Conservation (phyloP, 768 basidiomycete species). For the Lactarius tabidus region DNA sequence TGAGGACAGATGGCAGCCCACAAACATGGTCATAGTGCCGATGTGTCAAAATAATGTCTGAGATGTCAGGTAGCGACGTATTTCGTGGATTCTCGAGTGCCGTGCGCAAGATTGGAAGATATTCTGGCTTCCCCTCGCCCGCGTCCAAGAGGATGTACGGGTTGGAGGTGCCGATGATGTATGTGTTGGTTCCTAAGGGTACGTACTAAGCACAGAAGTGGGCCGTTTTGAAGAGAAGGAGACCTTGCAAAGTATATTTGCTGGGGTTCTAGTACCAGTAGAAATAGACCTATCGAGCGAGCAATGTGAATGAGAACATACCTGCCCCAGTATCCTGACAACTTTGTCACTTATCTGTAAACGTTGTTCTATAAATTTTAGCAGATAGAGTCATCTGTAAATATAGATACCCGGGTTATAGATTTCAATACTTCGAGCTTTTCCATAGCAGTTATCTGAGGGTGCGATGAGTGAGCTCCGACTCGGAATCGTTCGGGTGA, state of each 20-base stretch:
- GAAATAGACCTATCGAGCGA: neutral
- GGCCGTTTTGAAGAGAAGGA: neutral
- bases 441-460: constrained; percentile 39
- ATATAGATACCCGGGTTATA: constrained; percentile 46
- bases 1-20: constrained; percentile 68
- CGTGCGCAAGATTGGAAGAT: constrained; percentile 60
- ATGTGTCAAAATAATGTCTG: constrained; percentile 90
- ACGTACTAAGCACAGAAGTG: neutral
- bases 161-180: constrained; percentile 64
- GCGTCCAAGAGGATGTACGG: constrained; percentile 83
- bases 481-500: neutral
- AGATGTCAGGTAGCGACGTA: constrained; percentile 52
- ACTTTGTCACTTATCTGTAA: constrained; percentile 64
- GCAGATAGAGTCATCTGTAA: neutral
- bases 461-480: neutral
- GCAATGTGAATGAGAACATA: constrained; percentile 29
- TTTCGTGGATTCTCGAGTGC: constrained; percentile 47
- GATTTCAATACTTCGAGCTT: constrained; percentile 49
- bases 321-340: constrained; percentile 72
- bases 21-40: constrained; percentile 84
- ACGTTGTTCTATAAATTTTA: neutral
- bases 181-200: constrained; percentile 78
- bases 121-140: constrained; percentile 67
- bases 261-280: constrained; percentile 65
- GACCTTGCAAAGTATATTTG: constrained; percentile 84